Evolutionary conservation across 75 land plant species (phyloP), one percentile per base, ranked within the genome.

Genomic region (Sequoia sempervirens): DNA sequence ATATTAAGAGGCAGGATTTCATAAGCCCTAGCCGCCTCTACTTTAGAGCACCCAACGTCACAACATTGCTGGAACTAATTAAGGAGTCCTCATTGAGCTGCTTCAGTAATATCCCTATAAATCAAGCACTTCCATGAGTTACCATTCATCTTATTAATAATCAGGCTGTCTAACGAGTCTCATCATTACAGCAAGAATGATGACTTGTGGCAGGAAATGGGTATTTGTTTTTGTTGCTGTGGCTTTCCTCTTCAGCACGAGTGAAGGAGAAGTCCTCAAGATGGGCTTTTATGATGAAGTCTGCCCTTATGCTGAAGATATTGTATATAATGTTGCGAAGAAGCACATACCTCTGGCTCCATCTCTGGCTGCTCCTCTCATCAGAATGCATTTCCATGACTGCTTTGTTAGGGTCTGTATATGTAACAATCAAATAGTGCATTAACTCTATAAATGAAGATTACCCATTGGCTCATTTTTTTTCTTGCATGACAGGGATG

Each of bases 401-500:
- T 87, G 89, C 73, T 88, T 84, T 74, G 88, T 87, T 75, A 52
- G 75, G 69, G 86, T 86, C 41, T 40, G 90, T 64, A 40, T 36
- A 50, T 50, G 53, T 50, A 50, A 50, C 84, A 40, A 37, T 41
- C 38, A 15, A 32, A 4, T n/a, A 32, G 13, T 32, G 13, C 28
- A 37, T 80, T 50, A 11, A 2, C 13, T 50, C 15, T 50, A 13
- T 50, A 36, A 76, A 40, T n/a, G 28, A 36, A 76, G 43, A 36
- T n/a, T n/a, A 40, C 32, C 18, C 28, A 37, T 40, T 76, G 40
- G 14, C 15, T 75, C 28, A 15, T 32, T 14, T 32, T 15, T 32
- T 75, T 79, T 40, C 80, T 40, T 7, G 2, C 3, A 75, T 32
- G 5, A 15, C 46, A 93, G 98, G 98, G 96, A 15, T 96, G 98